Percentiles rank a stretch among this genome's conserved stretches.
phyloP scores from a whole-genome alignment of 2,329 filamentous ascomycete species.

The Aaosphaeria pasadenensis region DNA sequence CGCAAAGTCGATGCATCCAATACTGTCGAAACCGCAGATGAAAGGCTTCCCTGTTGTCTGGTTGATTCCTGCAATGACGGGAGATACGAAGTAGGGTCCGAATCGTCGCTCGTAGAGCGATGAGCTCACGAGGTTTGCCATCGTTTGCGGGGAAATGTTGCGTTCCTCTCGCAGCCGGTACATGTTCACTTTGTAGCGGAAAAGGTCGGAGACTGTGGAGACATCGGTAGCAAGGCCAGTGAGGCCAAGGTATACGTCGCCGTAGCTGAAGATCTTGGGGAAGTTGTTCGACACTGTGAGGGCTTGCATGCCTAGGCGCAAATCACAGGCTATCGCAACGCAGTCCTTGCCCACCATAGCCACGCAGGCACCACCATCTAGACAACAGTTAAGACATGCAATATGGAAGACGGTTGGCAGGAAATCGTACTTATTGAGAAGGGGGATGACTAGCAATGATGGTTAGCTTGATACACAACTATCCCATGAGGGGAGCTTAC shows the following conservation, averaged over 20 bases:
- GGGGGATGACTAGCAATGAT: slow-evolving; percentile 68
- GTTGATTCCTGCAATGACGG: slow-evolving; percentile 92
- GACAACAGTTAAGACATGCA: slow-evolving; percentile 8
- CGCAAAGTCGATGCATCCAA: slow-evolving; percentile 98
- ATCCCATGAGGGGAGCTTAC: slow-evolving; percentile 23
- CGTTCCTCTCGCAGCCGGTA: slow-evolving; percentile 98
- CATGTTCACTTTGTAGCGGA: slow-evolving; percentile 99
- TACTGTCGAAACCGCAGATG: slow-evolving; percentile 98
- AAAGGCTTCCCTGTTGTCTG: slow-evolving; percentile 92
- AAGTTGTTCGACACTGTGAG: slow-evolving; percentile 99
- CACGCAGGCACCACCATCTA: slow-evolving; percentile 87
- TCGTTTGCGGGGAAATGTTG: slow-evolving; percentile 88
- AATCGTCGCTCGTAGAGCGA: slow-evolving; percentile 94
- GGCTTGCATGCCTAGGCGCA: slow-evolving; percentile 93
- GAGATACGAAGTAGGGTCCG: slow-evolving; percentile 93
- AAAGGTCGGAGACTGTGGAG: slow-evolving; percentile 88
- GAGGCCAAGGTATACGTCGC: slow-evolving; percentile 90
- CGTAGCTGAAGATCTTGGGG: slow-evolving; percentile 98
- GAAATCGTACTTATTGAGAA: slow-evolving; percentile 82
- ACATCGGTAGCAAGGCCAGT: slow-evolving; percentile 97
- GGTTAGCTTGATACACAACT: slow-evolving; percentile 11
- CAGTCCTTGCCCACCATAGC: slow-evolving; percentile 99
- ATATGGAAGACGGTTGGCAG: slow-evolving; percentile 1
- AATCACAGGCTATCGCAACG: slow-evolving; percentile 98
- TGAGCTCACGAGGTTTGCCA: slow-evolving; percentile 86